Evolutionary conservation across 805 yeast genomes (phyloP).

Genomic region (Wickerhamiella parazyma): DNA sequence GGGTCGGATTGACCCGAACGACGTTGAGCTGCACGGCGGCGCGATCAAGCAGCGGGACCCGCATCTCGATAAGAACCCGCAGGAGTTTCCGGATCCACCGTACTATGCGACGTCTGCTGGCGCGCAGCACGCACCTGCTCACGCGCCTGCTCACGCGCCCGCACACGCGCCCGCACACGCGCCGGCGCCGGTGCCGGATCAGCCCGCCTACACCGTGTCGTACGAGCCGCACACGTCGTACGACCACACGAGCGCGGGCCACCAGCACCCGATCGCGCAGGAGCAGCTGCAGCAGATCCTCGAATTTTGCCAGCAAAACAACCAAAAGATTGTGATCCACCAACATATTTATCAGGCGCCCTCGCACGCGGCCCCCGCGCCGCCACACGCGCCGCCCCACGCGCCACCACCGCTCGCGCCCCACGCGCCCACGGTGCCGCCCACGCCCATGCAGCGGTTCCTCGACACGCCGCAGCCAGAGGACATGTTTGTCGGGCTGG

Average conservation of each 20-base stretch:
- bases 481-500: slow-evolving; percentile 3
- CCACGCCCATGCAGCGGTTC: neutral
- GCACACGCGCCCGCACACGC: too few relatives aligned
- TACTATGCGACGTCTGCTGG: too few relatives aligned
- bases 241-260: neutral
- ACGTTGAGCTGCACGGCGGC: slow-evolving; percentile 19
- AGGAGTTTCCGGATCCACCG: neutral
- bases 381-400: neutral
- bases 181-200: too few relatives aligned
- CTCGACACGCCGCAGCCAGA: slow-evolving; percentile 3
- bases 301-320: slow-evolving; percentile 17
- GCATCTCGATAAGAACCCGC: neutral
- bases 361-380: neutral
- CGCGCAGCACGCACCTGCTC: too few relatives aligned
- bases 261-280: slow-evolving; percentile 19
- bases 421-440: neutral
- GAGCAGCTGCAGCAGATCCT: slow-evolving; percentile 20
- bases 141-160: too few relatives aligned
- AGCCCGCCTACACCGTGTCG: slow-evolving; percentile 11
- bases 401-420: neutral
- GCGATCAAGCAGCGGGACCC: neutral
- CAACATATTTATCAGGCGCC: slow-evolving; percentile 47
- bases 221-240: slow-evolving; percentile 10
- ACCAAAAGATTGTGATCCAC: slow-evolving; percentile 45
- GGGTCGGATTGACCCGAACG: too few relatives aligned